Evolutionary conservation across 2,329 filamentous ascomycete genomes (phyloP), one percentile per base, ranked within the genome.

Genomic region (Apiospora aurea): DNA sequence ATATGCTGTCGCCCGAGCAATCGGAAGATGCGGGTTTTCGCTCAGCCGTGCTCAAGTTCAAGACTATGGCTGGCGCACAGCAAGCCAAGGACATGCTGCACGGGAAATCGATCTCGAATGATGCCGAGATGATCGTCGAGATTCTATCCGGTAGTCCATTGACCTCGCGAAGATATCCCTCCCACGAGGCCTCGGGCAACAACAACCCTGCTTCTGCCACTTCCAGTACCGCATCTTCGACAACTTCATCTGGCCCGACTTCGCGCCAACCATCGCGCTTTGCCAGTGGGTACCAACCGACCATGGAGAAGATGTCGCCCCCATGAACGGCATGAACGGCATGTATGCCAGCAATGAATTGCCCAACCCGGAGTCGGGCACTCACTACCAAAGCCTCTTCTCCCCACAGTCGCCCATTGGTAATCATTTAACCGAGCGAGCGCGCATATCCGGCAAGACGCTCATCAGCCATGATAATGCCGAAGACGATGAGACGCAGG

Each of bases 351-450:
- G 86, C 71, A 87, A 85, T 73, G 90, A 93, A 73, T 85, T 92
- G 68, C 84, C 88, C n/a, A 87, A 87, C 69, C 85, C 88, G 3
- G 90, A 91, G 44, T 82, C 84, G 4, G 87, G 81, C 78, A 80
- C 83, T 21, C 84, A 86, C 72, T 90, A 90, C 75, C 89, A 91
- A 75, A 90, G 85, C 73, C 82, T 94, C 38, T 95, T 94, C 81
- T 92, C 91, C 16, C 90, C 92, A 0, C 92, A 93, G 75, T 94
- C 92, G 7, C 92, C 92, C 1, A 91, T 94, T 71, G 91, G 90
- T 57, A 92, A 91, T 78, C 89, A 92, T 70, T 85, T 92, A n/a
- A 85, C 85, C n/a, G 90, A 91, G 73, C 85, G 87, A 69, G 82
- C 85, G 21, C 86, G 89, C 71, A 85, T 89, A 49, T 88, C 89